These are phyloP conservation scores for Exophiala dermatitidis DNA, from an alignment of 2,329 filamentous ascomycete genomes.

Conservation along the genomic window DNA sequence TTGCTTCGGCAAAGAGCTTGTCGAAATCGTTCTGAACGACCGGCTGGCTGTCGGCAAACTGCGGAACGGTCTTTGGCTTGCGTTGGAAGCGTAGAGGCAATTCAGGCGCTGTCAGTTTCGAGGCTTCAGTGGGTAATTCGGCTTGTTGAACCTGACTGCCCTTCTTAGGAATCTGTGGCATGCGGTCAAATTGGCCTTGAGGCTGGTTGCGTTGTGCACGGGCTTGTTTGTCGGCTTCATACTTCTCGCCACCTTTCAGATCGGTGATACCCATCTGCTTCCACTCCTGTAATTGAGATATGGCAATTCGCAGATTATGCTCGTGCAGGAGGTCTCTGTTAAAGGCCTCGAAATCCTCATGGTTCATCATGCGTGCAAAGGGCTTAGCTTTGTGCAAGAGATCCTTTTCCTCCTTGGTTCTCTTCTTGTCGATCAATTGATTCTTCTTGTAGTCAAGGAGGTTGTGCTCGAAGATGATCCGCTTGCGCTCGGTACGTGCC, in stretches of 20 bases:
- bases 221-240: slow-evolving; percentile 76
- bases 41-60: slow-evolving; percentile 30
- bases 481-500: slow-evolving; percentile 86
- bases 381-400: slow-evolving; percentile 89
- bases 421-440: slow-evolving; percentile 80
- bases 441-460: slow-evolving; percentile 92
- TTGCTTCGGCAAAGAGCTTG: slow-evolving; percentile 51
- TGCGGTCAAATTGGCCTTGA: slow-evolving; percentile 76
- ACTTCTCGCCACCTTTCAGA: slow-evolving; percentile 80
- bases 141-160: slow-evolving; percentile 60
- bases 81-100: slow-evolving; percentile 57
- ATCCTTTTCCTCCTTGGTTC: slow-evolving; percentile 90
- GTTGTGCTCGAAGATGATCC: slow-evolving; percentile 92
- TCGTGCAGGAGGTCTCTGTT: slow-evolving; percentile 82
- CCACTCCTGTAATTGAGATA: slow-evolving; percentile 90
- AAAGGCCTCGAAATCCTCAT: slow-evolving; percentile 78
- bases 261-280: slow-evolving; percentile 75
- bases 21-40: slow-evolving; percentile 45
- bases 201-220: slow-evolving; percentile 60
- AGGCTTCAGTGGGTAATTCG: slow-evolving; percentile 68
- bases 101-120: slow-evolving; percentile 70
- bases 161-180: slow-evolving; percentile 54
- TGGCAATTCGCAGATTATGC: slow-evolving; percentile 82
- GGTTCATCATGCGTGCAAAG: slow-evolving; percentile 94
- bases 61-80: slow-evolving; percentile 33